Percentiles rank a stretch among this genome's conserved stretches.
Conservation (phyloP, 2,329 filamentous ascomycete genomes). For the Pezicula carpinea region DNA sequence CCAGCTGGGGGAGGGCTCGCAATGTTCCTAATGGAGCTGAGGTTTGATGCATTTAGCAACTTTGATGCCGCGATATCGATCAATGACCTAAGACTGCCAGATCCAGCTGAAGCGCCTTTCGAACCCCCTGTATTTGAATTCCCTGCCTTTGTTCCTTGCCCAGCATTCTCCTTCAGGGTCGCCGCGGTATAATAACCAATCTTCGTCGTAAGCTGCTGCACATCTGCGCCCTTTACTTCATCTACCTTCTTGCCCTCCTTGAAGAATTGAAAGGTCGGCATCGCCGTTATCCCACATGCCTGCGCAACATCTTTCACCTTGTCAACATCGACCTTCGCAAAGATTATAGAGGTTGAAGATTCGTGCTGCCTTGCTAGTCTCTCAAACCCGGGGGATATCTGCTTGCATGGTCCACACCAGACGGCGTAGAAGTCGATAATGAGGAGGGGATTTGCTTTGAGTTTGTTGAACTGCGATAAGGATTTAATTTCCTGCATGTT, state of each 20-base stretch:
- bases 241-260: slow-evolving; percentile 67
- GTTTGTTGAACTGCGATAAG: slow-evolving; percentile 24
- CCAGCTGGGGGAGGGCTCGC: slow-evolving; percentile 23
- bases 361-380: slow-evolving; percentile 72
- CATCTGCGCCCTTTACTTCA: slow-evolving; percentile 77
- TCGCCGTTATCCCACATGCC: slow-evolving; percentile 73
- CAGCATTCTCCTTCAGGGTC: slow-evolving; percentile 12
- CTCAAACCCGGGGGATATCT: slow-evolving; percentile 83
- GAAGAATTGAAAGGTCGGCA: slow-evolving; percentile 93
- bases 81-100: slow-evolving; percentile 18
- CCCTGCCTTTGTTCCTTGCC: slow-evolving; percentile 2
- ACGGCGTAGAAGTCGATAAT: slow-evolving; percentile 66
- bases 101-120: neutral
- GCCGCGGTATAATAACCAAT: slow-evolving; percentile 23
- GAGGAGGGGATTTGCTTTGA: slow-evolving; percentile 20
- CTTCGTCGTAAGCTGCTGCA: slow-evolving; percentile 58
- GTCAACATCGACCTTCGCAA: slow-evolving; percentile 88
- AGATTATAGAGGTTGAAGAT: slow-evolving; percentile 74
- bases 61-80: slow-evolving; percentile 19
- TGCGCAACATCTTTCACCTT: slow-evolving; percentile 70
- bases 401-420: slow-evolving; percentile 91
- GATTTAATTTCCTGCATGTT: slow-evolving; percentile 25
- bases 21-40: slow-evolving; percentile 23
- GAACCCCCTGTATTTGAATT: slow-evolving; percentile 1
- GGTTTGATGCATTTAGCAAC: slow-evolving; percentile 18